These are phyloP conservation scores for Gaertneriomyces sp. DNA, from an alignment of 192 early-diverging fungal species.

Conservation along the genomic window DNA sequence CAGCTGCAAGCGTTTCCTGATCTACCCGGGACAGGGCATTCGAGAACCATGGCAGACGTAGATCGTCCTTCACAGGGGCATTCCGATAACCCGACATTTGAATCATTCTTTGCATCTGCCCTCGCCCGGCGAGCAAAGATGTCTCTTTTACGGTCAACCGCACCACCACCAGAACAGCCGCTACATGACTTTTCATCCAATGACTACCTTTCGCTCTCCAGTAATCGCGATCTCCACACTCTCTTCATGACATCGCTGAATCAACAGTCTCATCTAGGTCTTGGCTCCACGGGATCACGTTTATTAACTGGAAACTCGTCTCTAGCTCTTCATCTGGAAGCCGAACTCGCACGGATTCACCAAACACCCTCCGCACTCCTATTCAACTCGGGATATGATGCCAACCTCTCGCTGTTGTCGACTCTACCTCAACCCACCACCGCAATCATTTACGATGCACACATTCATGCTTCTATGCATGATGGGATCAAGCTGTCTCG, in stretches of 20 bases:
- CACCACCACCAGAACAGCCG: background rate
- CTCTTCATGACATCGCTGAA: slow-evolving; percentile 45
- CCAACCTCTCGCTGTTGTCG: slow-evolving; percentile 68
- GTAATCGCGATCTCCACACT: slow-evolving; percentile 43
- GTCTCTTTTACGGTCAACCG: slow-evolving; percentile 12
- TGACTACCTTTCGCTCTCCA: slow-evolving; percentile 74
- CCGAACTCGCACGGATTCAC: slow-evolving; percentile 61
- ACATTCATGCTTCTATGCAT: slow-evolving; percentile 79
- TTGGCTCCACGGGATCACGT: slow-evolving; percentile 76
- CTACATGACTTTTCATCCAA: slow-evolving; percentile 73
- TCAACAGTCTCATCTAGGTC: slow-evolving; percentile 20
- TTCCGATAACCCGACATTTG: background rate
- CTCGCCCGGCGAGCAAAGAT: background rate
- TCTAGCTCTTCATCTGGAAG: slow-evolving; percentile 62
- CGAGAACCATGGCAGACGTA: too few relatives aligned
- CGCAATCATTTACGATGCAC: slow-evolving; percentile 67
- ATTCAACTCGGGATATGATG: slow-evolving; percentile 87
- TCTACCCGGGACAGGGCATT: too few relatives aligned
- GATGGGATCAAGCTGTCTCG: slow-evolving; percentile 65
- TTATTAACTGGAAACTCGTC: slow-evolving; percentile 69
- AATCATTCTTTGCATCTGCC: background rate
- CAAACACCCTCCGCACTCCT: slow-evolving; percentile 56
- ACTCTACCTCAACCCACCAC: slow-evolving; percentile 64
- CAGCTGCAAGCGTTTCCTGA: too few relatives aligned
- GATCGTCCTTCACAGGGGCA: too few relatives aligned